Evolutionary conservation across 2,329 filamentous ascomycete species (phyloP), one percentile per base, ranked within the genome.

Genomic region (Ceratocystis cacaofunesta): DNA sequence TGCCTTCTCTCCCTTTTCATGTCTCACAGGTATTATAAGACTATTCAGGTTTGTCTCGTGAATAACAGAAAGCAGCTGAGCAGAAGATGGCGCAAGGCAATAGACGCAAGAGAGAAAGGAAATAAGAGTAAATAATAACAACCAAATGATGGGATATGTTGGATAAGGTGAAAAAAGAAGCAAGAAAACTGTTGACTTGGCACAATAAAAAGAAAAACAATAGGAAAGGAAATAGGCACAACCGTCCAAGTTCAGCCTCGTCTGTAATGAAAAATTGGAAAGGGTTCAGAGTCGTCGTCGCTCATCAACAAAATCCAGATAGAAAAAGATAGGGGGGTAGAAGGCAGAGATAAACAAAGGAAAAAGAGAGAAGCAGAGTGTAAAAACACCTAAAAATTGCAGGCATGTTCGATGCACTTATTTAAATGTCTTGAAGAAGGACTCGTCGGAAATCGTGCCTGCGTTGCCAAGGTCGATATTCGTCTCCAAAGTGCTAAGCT

Each of bases 361-460:
- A 63, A 36, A 36, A 52, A 64, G 48, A 52, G 22, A 62, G 44
- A 46, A 28, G 55, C 55, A 50, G 62, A 65, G 63, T 12, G 48
- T 17, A 5, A 28, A 25, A n/a, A 28, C 22, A 46, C 36, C 12
- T 64, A 36, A 4, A n/a, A 22, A 41, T 36, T 30, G 43, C 41
- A 36, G 50, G 22, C 17, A n/a, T 32, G 19, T n/a, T 61, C 15
- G 10, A 7, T 44, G 22, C 60, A 36, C 50, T 74, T 76, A 83
- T 71, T 82, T 82, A 72, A 85, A 84, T 68, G 80, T 77, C 71
- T 83, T 83, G 73, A 85, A 85, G 43, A 85, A 74, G 68, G 84
- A 81, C 67, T 74, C 73, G 62, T 80, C 80, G 43, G 66, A 67
- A 41, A 82, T 73, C 65, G 74, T 75, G 55, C 75, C 76, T 5